These are phyloP conservation scores for Aspergillus saccharolyticus DNA, from an alignment of 495 filamentous ascomycete species.

Conservation along the genomic window DNA sequence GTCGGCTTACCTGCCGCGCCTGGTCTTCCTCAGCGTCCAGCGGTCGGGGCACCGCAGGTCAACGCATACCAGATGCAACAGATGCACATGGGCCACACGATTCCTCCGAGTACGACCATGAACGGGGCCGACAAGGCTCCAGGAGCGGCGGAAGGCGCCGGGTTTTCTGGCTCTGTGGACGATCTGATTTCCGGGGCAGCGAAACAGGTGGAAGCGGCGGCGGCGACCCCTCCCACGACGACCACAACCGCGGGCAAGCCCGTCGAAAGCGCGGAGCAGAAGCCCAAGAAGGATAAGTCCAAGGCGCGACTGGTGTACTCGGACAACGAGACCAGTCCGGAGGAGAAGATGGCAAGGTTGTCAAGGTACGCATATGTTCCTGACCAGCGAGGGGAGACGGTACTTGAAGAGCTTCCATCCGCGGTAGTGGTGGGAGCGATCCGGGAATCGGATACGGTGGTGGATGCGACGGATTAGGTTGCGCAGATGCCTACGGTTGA, in stretches of 20 bases:
- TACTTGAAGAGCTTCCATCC: conserved; percentile 34
- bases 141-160: conserved; percentile 22
- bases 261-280: conserved; percentile 49
- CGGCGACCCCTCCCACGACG: conserved; percentile 20
- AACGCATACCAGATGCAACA: conserved; percentile 58
- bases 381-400: conserved; percentile 34
- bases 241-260: not conserved
- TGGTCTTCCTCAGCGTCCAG: conserved; percentile 60
- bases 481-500: not conserved
- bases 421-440: conserved; percentile 32
- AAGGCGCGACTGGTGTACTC: conserved; percentile 73
- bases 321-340: conserved; percentile 72
- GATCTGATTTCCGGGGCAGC: conserved; percentile 50
- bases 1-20: conserved; percentile 50
- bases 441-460: conserved; percentile 32
- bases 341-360: conserved; percentile 79
- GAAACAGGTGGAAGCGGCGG: conserved; percentile 31
- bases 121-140: conserved; percentile 34
- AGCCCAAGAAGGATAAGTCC: conserved; percentile 59
- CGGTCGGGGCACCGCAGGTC: conserved; percentile 51
- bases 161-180: conserved; percentile 53
- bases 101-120: conserved; percentile 17
- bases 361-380: conserved; percentile 70
- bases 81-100: conserved; percentile 57
- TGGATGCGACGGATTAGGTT: conserved; percentile 28